Base-by-base conservation (phyloP, 352 stramenopile genomes). In the Phytophthora pisi region DNA sequence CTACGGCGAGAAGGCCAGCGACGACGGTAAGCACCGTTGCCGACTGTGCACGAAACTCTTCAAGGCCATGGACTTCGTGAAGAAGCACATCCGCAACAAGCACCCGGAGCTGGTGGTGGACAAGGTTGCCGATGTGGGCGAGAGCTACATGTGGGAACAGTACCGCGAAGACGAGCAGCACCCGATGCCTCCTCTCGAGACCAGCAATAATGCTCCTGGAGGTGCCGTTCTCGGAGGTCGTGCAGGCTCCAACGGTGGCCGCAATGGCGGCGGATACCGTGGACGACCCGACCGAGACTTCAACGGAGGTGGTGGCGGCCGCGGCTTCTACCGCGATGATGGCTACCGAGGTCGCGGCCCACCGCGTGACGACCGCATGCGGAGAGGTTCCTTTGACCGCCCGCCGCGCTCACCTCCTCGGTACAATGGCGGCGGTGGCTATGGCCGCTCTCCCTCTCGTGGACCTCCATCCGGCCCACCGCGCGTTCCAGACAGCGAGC, bases 41-140 rank as follows among this genome's bases (percentile, higher is more conserved):
- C 82, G 87, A 2, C 62, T 96, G n/a, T 96, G 88, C 55, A 92
- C 83, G 3, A 96, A 96, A 64, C 70, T 96, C 7, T 96, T 96
- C 68, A 96, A 96, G 68, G 86, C 85, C 4, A 76, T 92, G 40
- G 85, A 94, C 52, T 96, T 95, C 64, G 85, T 96, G 13, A 93
- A 95, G 67, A 96, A 96, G 62, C 88, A 96, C 72, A 92, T 95
- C 60, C 83, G 84, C 20, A 96, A 96, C 77, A 93, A 94, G 61
- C 88, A 96, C 65, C 82, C 82, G 4, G 88, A 96, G 66, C 70
- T 95, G 7, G 84, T 87, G 26, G 85, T 94, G 18, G 85, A 93
- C 59, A 94, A 93, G 66, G 80, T 94, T 55, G 86, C 86, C 4
- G 78, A 91, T 47, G 84, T 92, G 3, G 88, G 86, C 11, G 88